Conservation (phyloP, 805 yeast genomes). For the Komagataella ulmi region DNA sequence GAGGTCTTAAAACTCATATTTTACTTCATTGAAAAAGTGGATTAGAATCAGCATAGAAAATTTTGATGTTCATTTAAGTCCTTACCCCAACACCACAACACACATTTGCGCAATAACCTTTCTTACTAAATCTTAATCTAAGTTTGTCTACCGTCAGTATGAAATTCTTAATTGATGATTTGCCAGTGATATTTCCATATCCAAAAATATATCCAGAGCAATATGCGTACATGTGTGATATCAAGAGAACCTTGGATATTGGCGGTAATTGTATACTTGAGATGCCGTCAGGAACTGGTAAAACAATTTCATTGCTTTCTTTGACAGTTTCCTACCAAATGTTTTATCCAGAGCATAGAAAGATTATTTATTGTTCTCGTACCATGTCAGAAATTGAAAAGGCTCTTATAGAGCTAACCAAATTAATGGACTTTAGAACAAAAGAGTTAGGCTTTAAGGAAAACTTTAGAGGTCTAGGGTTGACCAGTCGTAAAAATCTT, state of each 20-base stretch:
- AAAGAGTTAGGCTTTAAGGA: constrained; percentile 77
- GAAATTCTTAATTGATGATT: constrained; percentile 86
- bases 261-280: constrained; percentile 95
- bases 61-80: no score
- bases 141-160: background rate
- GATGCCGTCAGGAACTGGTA: constrained; percentile 99
- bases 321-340: constrained; percentile 91
- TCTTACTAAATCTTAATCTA: background rate
- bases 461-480: constrained; percentile 87
- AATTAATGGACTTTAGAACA: constrained; percentile 76
- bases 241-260: constrained; percentile 84
- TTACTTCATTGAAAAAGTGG: no score
- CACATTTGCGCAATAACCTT: background rate
- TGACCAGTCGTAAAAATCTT: constrained; percentile 87
- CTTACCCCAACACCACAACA: background rate
- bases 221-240: constrained; percentile 94
- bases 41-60: no score
- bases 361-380: constrained; percentile 95
- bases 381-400: constrained; percentile 99
- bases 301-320: constrained; percentile 84
- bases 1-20: no score
- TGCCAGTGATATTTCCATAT: constrained; percentile 92
- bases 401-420: constrained; percentile 82
- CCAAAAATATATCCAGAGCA: constrained; percentile 97
- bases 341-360: constrained; percentile 85